Evolutionary conservation across 805 yeast genomes (phyloP).

Genomic region (Wickerhamomyces queroliae): DNA sequence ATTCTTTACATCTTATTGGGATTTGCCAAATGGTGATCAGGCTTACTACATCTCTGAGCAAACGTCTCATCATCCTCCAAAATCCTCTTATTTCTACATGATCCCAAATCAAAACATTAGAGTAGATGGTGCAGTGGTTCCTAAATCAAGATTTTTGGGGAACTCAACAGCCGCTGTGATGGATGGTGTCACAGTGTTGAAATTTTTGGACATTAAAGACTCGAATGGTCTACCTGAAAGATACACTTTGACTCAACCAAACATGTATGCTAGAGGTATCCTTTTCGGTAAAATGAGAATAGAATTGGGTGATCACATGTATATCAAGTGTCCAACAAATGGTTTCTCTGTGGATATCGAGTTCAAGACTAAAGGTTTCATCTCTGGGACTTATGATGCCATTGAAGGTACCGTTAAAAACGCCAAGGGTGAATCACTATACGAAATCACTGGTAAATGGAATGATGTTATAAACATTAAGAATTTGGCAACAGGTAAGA

Average conservation of each 20-base stretch:
- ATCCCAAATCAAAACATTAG: conserved; percentile 77
- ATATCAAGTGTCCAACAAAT: conserved; percentile 55
- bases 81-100: conserved; percentile 86
- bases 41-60: conserved; percentile 92
- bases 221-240: conserved; percentile 49
- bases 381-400: conserved; percentile 87
- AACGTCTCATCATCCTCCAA: conserved; percentile 98
- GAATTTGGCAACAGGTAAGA: conserved; percentile 42
- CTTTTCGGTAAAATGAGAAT: conserved; percentile 84
- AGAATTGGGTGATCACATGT: conserved; percentile 90
- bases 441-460: conserved; percentile 87
- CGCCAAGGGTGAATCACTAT: conserved; percentile 47
- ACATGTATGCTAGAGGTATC: conserved; percentile 91
- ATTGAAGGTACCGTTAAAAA: conserved; percentile 70
- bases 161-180: conserved; percentile 95
- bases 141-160: conserved; percentile 85
- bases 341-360: conserved; percentile 76
- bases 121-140: conserved; percentile 85
- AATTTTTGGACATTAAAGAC: conserved; percentile 55
- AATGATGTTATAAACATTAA: conserved; percentile 75
- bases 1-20: conserved; percentile 89
- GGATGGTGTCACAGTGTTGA: conserved; percentile 81
- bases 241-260: conserved; percentile 89
- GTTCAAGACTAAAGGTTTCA: conserved; percentile 91
- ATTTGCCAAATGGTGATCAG: conserved; percentile 59